Evolutionary conservation across 306 rosid genomes (phyloP).

Genomic region (Castanospermum australe): DNA sequence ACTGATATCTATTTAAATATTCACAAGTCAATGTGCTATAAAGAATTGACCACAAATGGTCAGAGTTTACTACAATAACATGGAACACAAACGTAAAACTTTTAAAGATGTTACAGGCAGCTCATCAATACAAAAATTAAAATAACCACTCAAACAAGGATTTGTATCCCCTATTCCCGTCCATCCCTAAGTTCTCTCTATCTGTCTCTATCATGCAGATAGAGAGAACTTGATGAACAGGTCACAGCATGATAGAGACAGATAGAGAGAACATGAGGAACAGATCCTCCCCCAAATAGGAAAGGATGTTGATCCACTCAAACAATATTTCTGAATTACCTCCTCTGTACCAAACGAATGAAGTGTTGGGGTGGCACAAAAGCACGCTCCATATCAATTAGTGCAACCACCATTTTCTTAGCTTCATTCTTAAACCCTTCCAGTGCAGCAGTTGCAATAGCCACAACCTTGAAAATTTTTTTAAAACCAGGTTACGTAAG

Average conservation of each 20-base stretch:
- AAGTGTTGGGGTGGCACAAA: slow-evolving; percentile 99
- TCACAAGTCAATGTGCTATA: neutral
- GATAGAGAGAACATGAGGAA: neutral
- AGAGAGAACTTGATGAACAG: no score
- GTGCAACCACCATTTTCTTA: slow-evolving; percentile 94
- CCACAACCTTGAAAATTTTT: slow-evolving; percentile 68
- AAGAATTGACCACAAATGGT: neutral
- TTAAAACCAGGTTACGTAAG: slow-evolving; percentile 14
- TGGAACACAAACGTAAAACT: neutral
- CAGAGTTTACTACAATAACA: neutral
- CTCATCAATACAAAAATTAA: neutral
- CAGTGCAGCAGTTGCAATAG: slow-evolving; percentile 83
- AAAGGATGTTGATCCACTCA: neutral
- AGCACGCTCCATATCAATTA: slow-evolving; percentile 99
- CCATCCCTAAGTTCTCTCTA: neutral
- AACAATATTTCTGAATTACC: slow-evolving; percentile 45
- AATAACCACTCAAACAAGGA: neutral
- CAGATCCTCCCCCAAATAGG: neutral
- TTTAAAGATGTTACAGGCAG: neutral
- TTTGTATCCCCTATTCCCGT: neutral
- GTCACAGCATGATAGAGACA: neutral
- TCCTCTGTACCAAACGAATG: slow-evolving; percentile 92
- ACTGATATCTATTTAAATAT: neutral
- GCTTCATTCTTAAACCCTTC: slow-evolving; percentile 89
- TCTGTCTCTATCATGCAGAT: neutral